Percentiles rank a stretch among this genome's conserved stretches.
phyloP scores from a whole-genome alignment of 1,139 yeast genomes.

The Arxiozyma slooffiae region DNA sequence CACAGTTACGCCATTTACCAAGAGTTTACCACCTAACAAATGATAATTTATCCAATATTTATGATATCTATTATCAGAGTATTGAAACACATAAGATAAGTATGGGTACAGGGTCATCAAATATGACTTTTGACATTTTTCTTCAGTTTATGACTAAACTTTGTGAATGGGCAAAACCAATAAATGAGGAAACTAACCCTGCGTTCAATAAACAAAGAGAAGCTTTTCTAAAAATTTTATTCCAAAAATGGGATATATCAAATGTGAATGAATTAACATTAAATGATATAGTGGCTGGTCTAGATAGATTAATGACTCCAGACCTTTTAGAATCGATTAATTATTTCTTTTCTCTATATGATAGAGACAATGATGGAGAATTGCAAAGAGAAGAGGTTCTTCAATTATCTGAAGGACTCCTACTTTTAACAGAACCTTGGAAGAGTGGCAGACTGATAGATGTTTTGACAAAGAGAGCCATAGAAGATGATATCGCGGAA shows the following conservation, averaged over 20 bases:
- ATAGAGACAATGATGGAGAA: slow-evolving; percentile 47
- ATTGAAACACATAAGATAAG: slow-evolving; percentile 59
- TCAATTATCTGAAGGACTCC: slow-evolving; percentile 74
- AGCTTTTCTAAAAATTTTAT: slow-evolving; percentile 54
- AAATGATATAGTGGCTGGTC: slow-evolving; percentile 61
- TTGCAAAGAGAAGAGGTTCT: slow-evolving; percentile 73
- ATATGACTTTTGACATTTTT: slow-evolving; percentile 68
- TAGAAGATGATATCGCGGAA: slow-evolving; percentile 59
- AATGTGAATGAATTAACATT: slow-evolving; percentile 50
- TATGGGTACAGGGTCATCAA: slow-evolving; percentile 59
- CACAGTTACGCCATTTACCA: slow-evolving; percentile 79
- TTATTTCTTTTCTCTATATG: slow-evolving; percentile 70
- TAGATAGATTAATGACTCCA: slow-evolving; percentile 56
- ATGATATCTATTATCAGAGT: slow-evolving; percentile 76
- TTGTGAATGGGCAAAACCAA: slow-evolving; percentile 61
- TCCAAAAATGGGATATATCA: slow-evolving; percentile 59
- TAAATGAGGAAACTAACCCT: slow-evolving; percentile 31
- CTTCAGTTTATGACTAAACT: slow-evolving; percentile 66
- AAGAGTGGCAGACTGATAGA: slow-evolving; percentile 58
- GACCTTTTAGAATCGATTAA: slow-evolving; percentile 76
- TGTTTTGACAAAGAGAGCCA: slow-evolving; percentile 46
- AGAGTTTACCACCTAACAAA: slow-evolving; percentile 52
- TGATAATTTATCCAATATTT: slow-evolving; percentile 57
- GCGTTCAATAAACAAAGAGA: slow-evolving; percentile 28
- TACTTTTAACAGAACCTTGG: slow-evolving; percentile 78